A percentile compares a stretch with the other conserved stretches of the same genome.
phyloP scores from a whole-genome alignment of 2,329 filamentous ascomycete species.

The Drechslera avenae region DNA sequence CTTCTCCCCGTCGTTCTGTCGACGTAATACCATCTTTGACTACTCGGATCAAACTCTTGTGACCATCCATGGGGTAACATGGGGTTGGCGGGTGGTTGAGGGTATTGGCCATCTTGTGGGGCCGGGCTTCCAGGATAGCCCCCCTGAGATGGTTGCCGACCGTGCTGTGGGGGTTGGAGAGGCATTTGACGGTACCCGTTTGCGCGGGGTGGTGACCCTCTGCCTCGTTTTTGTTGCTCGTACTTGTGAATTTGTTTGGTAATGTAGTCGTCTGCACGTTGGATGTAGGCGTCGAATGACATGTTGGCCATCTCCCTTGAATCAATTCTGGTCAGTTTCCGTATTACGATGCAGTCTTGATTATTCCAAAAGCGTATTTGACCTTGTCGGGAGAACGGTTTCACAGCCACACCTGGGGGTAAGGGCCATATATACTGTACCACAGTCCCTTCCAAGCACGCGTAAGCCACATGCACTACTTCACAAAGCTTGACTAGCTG shows the following conservation, averaged over 20 bases:
- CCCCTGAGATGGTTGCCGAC: slow-evolving; percentile 4
- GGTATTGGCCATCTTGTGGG: slow-evolving; percentile 16
- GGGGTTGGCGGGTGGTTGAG: slow-evolving; percentile 26
- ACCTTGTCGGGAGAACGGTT: slow-evolving; percentile 1
- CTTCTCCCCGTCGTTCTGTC: slow-evolving; percentile 64
- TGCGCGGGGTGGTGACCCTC: slow-evolving; percentile 10
- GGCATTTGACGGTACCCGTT: slow-evolving; percentile 14
- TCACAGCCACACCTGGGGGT: slow-evolving; percentile 11
- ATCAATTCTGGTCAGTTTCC: neutral
- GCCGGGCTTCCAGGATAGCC: slow-evolving; percentile 7
- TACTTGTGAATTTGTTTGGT: slow-evolving; percentile 25
- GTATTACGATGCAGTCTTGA: neutral
- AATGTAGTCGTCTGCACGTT: slow-evolving; percentile 24
- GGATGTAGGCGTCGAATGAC: slow-evolving; percentile 21
- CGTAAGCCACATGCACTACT: slow-evolving; percentile 12
- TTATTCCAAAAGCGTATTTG: neutral
- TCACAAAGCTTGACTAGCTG: slow-evolving; percentile 17
- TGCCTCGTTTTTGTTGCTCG: slow-evolving; percentile 20
- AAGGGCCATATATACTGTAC: slow-evolving; percentile 10
- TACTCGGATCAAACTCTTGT: slow-evolving; percentile 64
- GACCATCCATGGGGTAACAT: slow-evolving; percentile 60
- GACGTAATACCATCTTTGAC: slow-evolving; percentile 67
- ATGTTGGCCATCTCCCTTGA: slow-evolving; percentile 4
- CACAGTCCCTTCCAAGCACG: slow-evolving; percentile 11
- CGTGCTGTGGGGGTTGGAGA: slow-evolving; percentile 1